Percentiles rank a stretch among this genome's conserved stretches.
Conservation (phyloP, 2,329 filamentous ascomycete species). For the Cladosporium sp. region DNA sequence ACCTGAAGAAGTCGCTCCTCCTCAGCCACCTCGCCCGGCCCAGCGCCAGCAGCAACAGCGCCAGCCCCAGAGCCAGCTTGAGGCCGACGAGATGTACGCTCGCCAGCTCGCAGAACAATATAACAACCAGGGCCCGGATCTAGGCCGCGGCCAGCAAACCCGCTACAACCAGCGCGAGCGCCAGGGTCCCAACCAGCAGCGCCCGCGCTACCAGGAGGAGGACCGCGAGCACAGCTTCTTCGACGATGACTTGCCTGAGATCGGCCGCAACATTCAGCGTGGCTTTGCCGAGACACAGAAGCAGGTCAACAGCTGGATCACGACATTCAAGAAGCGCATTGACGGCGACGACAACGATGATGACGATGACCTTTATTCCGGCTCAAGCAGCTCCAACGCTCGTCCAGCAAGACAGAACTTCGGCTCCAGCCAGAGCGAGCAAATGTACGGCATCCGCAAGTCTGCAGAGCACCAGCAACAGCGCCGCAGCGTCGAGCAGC, state of each 20-base stretch:
- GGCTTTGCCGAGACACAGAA: slow-evolving; percentile 93
- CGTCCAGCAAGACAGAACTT: slow-evolving; percentile 40
- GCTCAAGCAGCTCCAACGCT: slow-evolving; percentile 29
- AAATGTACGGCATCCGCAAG: slow-evolving; percentile 42
- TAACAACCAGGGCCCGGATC: slow-evolving; percentile 46
- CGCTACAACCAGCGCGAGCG: slow-evolving; percentile 40
- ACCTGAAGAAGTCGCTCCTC: slow-evolving; percentile 61
- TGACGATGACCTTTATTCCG: slow-evolving; percentile 50
- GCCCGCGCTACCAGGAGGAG: slow-evolving; percentile 51
- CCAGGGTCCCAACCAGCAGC: slow-evolving; percentile 44
- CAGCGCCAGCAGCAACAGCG: slow-evolving; percentile 44
- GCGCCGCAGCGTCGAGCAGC: slow-evolving; percentile 78
- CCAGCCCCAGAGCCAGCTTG: slow-evolving; percentile 73
- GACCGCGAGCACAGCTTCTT: slow-evolving; percentile 86
- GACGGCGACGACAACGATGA: slow-evolving; percentile 82
- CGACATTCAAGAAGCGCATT: slow-evolving; percentile 85
- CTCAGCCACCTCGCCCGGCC: slow-evolving; percentile 77
- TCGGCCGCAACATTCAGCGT: slow-evolving; percentile 89
- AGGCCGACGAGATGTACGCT: slow-evolving; percentile 88
- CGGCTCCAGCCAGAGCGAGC: slow-evolving; percentile 41
- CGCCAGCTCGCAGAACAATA: slow-evolving; percentile 93
- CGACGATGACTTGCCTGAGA: slow-evolving; percentile 92
- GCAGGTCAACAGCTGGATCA: slow-evolving; percentile 92
- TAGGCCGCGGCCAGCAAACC: slow-evolving; percentile 24
- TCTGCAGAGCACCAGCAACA: slow-evolving; percentile 31